These are phyloP conservation scores for Candida cerambycidarum DNA, from an alignment of 805 yeast species.

Conservation along the genomic window DNA sequence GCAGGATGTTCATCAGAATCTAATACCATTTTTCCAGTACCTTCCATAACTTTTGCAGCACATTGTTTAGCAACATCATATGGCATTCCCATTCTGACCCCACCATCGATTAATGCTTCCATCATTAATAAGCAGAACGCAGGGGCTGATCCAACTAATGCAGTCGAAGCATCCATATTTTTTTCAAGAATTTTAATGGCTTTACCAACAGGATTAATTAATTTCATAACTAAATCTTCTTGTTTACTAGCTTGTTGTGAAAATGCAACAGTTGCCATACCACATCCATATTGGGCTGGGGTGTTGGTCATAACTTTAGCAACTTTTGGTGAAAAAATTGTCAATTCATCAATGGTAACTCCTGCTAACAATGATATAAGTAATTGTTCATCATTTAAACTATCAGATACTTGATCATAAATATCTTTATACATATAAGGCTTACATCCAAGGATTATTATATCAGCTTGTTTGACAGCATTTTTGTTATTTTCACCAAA, in stretches of 20 bases:
- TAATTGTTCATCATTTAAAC: slow-evolving; percentile 52
- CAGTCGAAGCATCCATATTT: slow-evolving; percentile 95
- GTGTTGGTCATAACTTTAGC: slow-evolving; percentile 98
- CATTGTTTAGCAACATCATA: slow-evolving; percentile 76
- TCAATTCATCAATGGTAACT: slow-evolving; percentile 73
- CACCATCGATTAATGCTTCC: slow-evolving; percentile 93
- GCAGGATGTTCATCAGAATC: slow-evolving; percentile 86
- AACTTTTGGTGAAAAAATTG: slow-evolving; percentile 52
- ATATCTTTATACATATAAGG: slow-evolving; percentile 75
- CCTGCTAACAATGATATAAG: slow-evolving; percentile 90
- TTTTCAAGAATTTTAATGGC: slow-evolving; percentile 76
- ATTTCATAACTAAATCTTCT: slow-evolving; percentile 49
- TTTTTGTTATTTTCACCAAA: slow-evolving; percentile 47
- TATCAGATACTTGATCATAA: slow-evolving; percentile 47
- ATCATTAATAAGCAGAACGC: slow-evolving; percentile 88
- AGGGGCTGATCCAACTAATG: slow-evolving; percentile 94
- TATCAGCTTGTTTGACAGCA: slow-evolving; percentile 64
- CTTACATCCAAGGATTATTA: slow-evolving; percentile 82
- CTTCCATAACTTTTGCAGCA: slow-evolving; percentile 92
- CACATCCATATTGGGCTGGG: slow-evolving; percentile 89
- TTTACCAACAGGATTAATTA: slow-evolving; percentile 65
- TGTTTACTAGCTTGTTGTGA: slow-evolving; percentile 47
- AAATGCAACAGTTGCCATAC: slow-evolving; percentile 90
- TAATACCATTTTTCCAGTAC: slow-evolving; percentile 88
- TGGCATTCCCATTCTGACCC: slow-evolving; percentile 91